These are phyloP conservation scores for Spathaspora sp. DNA, from an alignment of 1,139 yeast species.

Conservation along the genomic window DNA sequence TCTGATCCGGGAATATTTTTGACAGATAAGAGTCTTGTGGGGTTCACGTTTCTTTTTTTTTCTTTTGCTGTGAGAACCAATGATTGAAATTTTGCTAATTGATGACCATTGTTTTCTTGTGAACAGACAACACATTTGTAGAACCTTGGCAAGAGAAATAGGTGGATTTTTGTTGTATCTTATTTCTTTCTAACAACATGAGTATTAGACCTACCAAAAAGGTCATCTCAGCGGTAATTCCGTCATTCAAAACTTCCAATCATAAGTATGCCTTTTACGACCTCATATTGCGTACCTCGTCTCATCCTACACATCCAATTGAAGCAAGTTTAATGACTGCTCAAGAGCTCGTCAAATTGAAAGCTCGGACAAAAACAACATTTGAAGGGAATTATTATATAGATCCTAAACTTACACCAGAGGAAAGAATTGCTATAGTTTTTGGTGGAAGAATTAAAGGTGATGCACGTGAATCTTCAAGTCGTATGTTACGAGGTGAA, in stretches of 20 bases:
- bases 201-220: neutral
- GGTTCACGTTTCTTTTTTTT: conserved; percentile 2
- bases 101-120: neutral
- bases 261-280: conserved; percentile 36
- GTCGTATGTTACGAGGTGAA: conserved; percentile 44
- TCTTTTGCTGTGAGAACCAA: neutral
- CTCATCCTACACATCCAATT: conserved; percentile 32
- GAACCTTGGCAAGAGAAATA: too few species aligned
- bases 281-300: conserved; percentile 33
- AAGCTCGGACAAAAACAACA: conserved; percentile 22
- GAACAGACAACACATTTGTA: neutral
- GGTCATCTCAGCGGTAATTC: conserved; percentile 9
- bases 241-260: conserved; percentile 9
- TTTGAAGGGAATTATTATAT: conserved; percentile 50
- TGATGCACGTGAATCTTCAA: conserved; percentile 50
- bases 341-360: conserved; percentile 20
- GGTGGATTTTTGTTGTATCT: too few species aligned
- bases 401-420: conserved; percentile 36
- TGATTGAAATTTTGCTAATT: neutral
- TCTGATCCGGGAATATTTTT: too few species aligned
- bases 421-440: conserved; percentile 49
- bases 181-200: too few species aligned
- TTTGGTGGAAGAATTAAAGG: conserved; percentile 64
- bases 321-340: conserved; percentile 30
- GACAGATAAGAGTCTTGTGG: neutral